A percentile compares a stretch with the other conserved stretches of the same genome.
phyloP scores from a whole-genome alignment of 768 basidiomycete genomes.

The Russula sp. region DNA sequence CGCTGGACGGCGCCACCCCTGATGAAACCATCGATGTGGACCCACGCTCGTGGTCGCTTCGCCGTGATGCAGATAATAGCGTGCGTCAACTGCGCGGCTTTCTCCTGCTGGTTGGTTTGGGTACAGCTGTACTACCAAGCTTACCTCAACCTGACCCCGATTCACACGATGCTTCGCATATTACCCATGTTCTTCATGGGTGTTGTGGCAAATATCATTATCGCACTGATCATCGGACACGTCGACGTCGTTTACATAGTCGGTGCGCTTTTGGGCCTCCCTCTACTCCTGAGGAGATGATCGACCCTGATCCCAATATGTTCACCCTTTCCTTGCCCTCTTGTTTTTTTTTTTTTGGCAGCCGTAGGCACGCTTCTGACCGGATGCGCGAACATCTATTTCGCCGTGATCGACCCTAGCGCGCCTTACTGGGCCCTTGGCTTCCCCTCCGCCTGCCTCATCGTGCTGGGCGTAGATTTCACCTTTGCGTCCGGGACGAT shows the following conservation, averaged over 20 bases:
- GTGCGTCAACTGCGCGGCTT: conserved; percentile 55
- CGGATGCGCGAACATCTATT: conserved; percentile 49
- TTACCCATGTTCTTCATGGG: conserved; percentile 69
- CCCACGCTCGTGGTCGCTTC: conserved; percentile 52
- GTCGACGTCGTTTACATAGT: conserved; percentile 51
- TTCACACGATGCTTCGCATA: conserved; percentile 57
- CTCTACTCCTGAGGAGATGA: not conserved
- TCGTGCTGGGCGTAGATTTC: conserved; percentile 74
- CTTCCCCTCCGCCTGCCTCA: conserved; percentile 57
- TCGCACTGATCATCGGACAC: conserved; percentile 50
- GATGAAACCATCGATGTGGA: conserved; percentile 58
- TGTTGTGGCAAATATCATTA: conserved; percentile 52
- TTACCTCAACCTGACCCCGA: conserved; percentile 45
- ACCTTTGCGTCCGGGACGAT: conserved; percentile 66
- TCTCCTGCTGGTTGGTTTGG: conserved; percentile 50
- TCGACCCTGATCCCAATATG: not conserved
- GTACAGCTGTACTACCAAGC: conserved; percentile 67
- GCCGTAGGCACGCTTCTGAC: conserved; percentile 54
- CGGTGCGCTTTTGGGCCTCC: conserved; percentile 30
- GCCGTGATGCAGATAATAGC: conserved; percentile 56
- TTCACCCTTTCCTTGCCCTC: too few relatives aligned
- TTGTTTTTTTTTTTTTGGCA: conserved; percentile 17
- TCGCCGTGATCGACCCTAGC: conserved; percentile 54
- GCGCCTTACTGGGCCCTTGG: conserved; percentile 67
- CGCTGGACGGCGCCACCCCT: conserved; percentile 48